These are phyloP conservation scores for Colletotrichum sojae DNA, from an alignment of 2,329 filamentous ascomycete species.

Conservation along the genomic window DNA sequence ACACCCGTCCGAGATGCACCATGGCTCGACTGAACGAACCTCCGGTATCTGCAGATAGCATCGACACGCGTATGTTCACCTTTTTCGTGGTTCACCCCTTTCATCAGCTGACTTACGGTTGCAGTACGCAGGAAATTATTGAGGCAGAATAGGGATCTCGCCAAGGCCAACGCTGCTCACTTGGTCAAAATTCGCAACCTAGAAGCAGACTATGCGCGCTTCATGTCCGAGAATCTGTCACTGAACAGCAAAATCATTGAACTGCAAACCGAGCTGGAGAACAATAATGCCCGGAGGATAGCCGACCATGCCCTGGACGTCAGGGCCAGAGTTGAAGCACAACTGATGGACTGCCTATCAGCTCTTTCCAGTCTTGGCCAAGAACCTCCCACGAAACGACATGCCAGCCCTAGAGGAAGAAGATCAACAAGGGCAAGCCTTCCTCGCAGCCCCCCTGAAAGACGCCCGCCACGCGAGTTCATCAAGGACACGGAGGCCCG, in stretches of 20 bases:
- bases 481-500: constrained; percentile 67
- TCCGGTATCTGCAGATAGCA: constrained; percentile 75
- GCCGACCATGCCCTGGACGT: constrained; percentile 78
- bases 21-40: constrained; percentile 90
- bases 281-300: constrained; percentile 70
- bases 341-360: constrained; percentile 78
- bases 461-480: constrained; percentile 67
- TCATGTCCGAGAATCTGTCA: constrained; percentile 84
- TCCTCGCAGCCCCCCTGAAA: constrained; percentile 66
- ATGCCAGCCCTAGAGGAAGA: constrained; percentile 45
- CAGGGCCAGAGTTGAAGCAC: constrained; percentile 78
- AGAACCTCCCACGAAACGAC: constrained; percentile 69
- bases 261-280: constrained; percentile 77
- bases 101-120: constrained; percentile 42
- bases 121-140: constrained; percentile 84
- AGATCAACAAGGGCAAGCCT: constrained; percentile 33
- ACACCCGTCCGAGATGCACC: constrained; percentile 53
- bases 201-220: constrained; percentile 80
- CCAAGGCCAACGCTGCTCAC: constrained; percentile 82
- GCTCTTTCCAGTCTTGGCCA: constrained; percentile 77
- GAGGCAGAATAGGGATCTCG: constrained; percentile 87
- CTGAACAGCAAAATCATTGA: constrained; percentile 79
- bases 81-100: neutral
- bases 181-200: constrained; percentile 82
- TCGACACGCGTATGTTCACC: constrained; percentile 76